These are phyloP conservation scores for Forsythia viridissima DNA, from an alignment of 257 asterid genomes.

Conservation along the genomic window DNA sequence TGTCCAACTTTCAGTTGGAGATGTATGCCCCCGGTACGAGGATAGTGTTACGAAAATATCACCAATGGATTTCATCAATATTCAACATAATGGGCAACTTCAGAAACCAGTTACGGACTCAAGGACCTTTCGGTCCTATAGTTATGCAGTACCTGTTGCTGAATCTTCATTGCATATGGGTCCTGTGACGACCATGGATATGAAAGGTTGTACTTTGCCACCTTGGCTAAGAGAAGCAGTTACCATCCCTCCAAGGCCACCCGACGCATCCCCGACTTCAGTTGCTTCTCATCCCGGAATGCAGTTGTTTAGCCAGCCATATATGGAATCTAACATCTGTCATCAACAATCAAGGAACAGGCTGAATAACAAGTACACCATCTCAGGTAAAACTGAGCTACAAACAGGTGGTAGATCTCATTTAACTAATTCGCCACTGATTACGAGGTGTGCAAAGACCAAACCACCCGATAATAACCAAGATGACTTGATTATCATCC, in stretches of 20 bases:
- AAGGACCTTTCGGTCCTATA: conserved; percentile 17
- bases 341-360: conserved; percentile 22
- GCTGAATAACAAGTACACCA: conserved; percentile 10
- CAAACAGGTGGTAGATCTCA: conserved; percentile 19
- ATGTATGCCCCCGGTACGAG: conserved; percentile 10
- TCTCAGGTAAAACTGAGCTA: conserved; percentile 18
- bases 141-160: conserved; percentile 8
- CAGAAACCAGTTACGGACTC: conserved; percentile 26
- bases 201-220: conserved; percentile 39
- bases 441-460: conserved; percentile 6
- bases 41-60: conserved; percentile 19
- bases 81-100: conserved; percentile 18
- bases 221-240: conserved; percentile 67
- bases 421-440: conserved; percentile 7
- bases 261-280: conserved; percentile 1
- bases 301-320: conserved; percentile 24
- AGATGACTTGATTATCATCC: conserved; percentile 50
- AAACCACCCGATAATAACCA: conserved; percentile 21
- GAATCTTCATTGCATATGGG: conserved; percentile 32
- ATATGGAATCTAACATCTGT: conserved; percentile 16
- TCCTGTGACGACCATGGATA: conserved; percentile 4
- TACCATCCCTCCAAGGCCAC: conserved; percentile 36
- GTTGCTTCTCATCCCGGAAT: conserved; percentile 9
- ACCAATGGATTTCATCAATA: conserved; percentile 6
- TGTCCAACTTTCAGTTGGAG: conserved; percentile 44